A percentile compares a stretch with the other conserved stretches of the same genome.
phyloP scores from a whole-genome alignment of 2,329 filamentous ascomycete genomes.

The Ascochyta koolunga region DNA sequence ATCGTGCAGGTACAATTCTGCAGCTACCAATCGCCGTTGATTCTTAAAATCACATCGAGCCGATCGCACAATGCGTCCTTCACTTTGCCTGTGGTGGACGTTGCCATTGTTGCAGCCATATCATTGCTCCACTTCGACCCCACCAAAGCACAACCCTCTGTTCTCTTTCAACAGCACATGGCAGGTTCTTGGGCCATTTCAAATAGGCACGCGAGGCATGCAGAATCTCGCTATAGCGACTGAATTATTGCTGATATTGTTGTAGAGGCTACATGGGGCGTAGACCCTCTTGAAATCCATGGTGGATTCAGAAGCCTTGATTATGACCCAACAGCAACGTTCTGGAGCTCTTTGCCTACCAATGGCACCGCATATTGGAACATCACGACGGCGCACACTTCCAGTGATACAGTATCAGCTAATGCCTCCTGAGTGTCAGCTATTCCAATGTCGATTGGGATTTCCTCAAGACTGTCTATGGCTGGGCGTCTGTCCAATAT shows the following conservation, averaged over 20 bases:
- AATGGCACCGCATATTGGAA: constrained; percentile 61
- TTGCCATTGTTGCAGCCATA: constrained; percentile 20
- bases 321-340: constrained; percentile 51
- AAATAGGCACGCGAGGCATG: constrained; percentile 64
- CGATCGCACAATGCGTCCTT: not conserved
- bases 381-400: constrained; percentile 40
- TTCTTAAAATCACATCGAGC: not conserved
- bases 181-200: constrained; percentile 63
- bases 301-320: constrained; percentile 59
- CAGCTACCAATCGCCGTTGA: not conserved
- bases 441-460: constrained; percentile 62
- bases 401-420: constrained; percentile 29
- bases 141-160: constrained; percentile 27
- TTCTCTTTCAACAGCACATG: constrained; percentile 50
- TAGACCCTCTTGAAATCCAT: constrained; percentile 61
- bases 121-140: constrained; percentile 25
- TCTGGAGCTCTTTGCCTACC: constrained; percentile 57
- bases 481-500: constrained; percentile 65
- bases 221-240: constrained; percentile 1
- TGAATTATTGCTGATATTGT: constrained; percentile 19
- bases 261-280: constrained; percentile 63
- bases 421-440: constrained; percentile 52
- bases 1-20: not conserved
- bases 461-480: constrained; percentile 60
- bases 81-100: constrained; percentile 3